Evolutionary conservation across 208 protist genomes (phyloP).

Genomic region (Leishmania gerbilli): DNA sequence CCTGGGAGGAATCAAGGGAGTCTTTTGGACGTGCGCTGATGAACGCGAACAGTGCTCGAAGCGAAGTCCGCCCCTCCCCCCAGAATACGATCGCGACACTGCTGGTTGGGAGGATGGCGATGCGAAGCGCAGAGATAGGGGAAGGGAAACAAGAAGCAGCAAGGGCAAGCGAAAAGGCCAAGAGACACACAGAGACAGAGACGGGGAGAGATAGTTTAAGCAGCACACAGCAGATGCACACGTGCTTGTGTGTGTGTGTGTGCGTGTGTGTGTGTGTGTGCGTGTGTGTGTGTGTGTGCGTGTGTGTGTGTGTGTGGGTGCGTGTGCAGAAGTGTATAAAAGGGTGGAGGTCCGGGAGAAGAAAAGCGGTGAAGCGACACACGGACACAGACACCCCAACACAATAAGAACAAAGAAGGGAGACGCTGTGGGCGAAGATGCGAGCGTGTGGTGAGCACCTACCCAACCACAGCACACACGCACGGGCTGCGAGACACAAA

Average conservation of each 20-base stretch:
- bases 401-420: too few relatives aligned
- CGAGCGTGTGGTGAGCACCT: background rate
- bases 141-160: background rate
- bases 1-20: background rate
- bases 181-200: background rate
- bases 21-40: background rate
- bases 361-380: background rate
- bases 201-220: background rate
- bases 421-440: background rate
- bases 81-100: background rate
- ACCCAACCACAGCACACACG: background rate
- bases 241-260: background rate
- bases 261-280: background rate
- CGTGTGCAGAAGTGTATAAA: background rate
- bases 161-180: background rate
- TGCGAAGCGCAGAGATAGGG: background rate
- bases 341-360: background rate
- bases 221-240: background rate
- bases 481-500: background rate
- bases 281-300: background rate
- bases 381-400: background rate
- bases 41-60: background rate
- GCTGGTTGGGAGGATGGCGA: background rate
- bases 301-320: background rate
- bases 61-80: background rate